Conservation (phyloP, 768 basidiomycete species). For the Mrakia blollopis region DNA sequence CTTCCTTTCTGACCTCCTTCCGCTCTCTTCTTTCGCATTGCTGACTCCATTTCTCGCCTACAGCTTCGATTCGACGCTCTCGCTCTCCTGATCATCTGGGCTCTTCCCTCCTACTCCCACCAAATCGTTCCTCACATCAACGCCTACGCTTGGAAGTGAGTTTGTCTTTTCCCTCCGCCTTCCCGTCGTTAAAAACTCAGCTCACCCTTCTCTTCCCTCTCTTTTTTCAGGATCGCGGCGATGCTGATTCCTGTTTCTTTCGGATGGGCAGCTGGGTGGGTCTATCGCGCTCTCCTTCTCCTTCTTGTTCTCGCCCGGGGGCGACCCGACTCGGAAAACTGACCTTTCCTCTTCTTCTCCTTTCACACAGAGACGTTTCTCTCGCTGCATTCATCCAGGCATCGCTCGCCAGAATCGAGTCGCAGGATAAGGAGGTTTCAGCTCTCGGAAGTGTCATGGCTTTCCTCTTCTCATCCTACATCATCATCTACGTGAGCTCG, state of each 20-base stretch:
- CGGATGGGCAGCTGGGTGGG: slow-evolving; percentile 39
- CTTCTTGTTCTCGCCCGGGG: no score
- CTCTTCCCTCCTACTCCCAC: slow-evolving; percentile 36
- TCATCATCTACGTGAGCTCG: slow-evolving; percentile 31
- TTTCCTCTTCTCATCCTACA: slow-evolving; percentile 35
- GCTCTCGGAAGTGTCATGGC: slow-evolving; percentile 42
- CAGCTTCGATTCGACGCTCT: slow-evolving; percentile 35
- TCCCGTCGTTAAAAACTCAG: slow-evolving; percentile 31
- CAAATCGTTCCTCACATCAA: slow-evolving; percentile 33
- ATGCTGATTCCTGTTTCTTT: slow-evolving; percentile 17
- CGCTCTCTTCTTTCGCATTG: no score
- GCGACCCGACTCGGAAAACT: no score
- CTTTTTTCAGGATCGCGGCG: background rate
- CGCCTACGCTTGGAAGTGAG: slow-evolving; percentile 36
- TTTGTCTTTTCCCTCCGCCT: background rate
- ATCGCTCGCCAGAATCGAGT: slow-evolving; percentile 33
- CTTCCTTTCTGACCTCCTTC: no score
- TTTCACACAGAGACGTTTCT: slow-evolving; percentile 38
- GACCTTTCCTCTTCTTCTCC: no score
- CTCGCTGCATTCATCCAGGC: slow-evolving; percentile 43
- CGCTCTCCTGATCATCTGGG: slow-evolving; percentile 40
- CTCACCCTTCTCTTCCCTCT: slow-evolving; percentile 29
- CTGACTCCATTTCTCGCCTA: no score
- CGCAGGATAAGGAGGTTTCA: slow-evolving; percentile 33
- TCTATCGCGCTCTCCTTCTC: no score